phyloP scores from a whole-genome alignment of 768 basidiomycete genomes.

The Tricholoma matsutake region DNA sequence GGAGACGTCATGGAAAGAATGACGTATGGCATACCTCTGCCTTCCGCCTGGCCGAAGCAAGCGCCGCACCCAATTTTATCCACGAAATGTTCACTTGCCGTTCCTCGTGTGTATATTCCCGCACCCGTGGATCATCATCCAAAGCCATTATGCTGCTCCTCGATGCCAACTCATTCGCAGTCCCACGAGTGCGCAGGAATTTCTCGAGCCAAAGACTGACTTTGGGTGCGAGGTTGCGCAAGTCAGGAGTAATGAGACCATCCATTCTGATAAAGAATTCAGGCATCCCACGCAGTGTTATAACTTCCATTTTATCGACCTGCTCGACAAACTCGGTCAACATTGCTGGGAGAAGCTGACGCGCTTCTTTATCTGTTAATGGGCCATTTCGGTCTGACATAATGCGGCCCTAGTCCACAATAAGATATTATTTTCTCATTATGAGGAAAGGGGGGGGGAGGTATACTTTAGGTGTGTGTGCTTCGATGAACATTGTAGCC shows the following conservation, averaged over 20 bases:
- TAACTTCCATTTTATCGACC: conserved; percentile 7
- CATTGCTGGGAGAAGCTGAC: background rate
- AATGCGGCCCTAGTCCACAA: conserved; percentile 19
- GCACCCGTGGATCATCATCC: conserved; percentile 38
- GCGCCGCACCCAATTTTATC: conserved; percentile 33
- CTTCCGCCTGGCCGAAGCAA: conserved; percentile 14
- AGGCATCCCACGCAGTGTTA: conserved; percentile 4
- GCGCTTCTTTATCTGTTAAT: conserved; percentile 5
- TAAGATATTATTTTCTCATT: background rate
- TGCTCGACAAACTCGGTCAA: conserved; percentile 2
- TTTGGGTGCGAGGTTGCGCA: background rate
- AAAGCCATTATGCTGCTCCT: conserved; percentile 21
- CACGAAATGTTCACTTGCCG: conserved; percentile 30
- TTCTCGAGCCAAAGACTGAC: conserved; percentile 10
- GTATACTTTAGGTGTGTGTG: conserved; percentile 26
- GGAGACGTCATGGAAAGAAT: background rate
- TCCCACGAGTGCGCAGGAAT: conserved; percentile 8
- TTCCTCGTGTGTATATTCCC: conserved; percentile 40
- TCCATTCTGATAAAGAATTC: conserved; percentile 5
- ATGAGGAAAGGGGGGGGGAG: conserved; percentile 8
- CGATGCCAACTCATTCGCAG: conserved; percentile 18
- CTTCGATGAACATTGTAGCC: conserved; percentile 31
- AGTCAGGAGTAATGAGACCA: conserved; percentile 8
- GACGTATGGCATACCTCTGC: conserved; percentile 1
- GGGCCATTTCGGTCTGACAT: conserved; percentile 11